Evolutionary conservation across 2,329 filamentous ascomycete species (phyloP), one percentile per base, ranked within the genome.

Genomic region (Tolypocladium amazonense): DNA sequence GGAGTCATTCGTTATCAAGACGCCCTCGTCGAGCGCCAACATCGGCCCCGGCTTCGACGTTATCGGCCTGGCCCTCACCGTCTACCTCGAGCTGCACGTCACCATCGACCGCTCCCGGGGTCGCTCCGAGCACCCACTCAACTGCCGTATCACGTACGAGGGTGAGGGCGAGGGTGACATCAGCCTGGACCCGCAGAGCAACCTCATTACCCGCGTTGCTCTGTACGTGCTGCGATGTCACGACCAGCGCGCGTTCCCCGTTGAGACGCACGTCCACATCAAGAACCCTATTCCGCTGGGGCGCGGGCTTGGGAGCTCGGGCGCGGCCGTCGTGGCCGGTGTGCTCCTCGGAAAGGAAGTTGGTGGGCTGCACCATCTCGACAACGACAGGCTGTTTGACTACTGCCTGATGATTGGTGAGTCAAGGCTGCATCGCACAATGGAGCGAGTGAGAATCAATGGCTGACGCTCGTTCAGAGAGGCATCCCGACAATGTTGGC

Each of bases 31-130:
- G 62, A 97, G 92, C 63, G 93, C 93, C 77, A 97, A 97, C 80
- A 97, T 97, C 71, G 93, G 91, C 66, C 93, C 93, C 56, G 93
- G 93, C 61, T 99, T 97, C 81, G 93, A 99, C 79, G 93, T 97
- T 68, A 96, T 97, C 73, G 91, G 94, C 66, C 87, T 99, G 63
- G 93, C 93, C 11, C 82, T 99, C 66, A 96, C 92, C 65, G 87
- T 97, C 74, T 96, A 93, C 78, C 88, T 99, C 65, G 92, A 97
- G 78, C 80, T 97, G 60, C 83, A 87, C 64, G 89, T 97, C 72
- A 90, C 87, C 63, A 81, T 95, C 69, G 84, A 89, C 73, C 79
- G 84, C 61, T 75, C 79, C 67, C 77, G 78, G 70, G 59, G 65
- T 57, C 70, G 76, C 52, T 86, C 84, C 9, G 75, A 80, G 33